Conservation (phyloP, 306 rosid genomes). For the Aeschynomene evenia region DNA sequence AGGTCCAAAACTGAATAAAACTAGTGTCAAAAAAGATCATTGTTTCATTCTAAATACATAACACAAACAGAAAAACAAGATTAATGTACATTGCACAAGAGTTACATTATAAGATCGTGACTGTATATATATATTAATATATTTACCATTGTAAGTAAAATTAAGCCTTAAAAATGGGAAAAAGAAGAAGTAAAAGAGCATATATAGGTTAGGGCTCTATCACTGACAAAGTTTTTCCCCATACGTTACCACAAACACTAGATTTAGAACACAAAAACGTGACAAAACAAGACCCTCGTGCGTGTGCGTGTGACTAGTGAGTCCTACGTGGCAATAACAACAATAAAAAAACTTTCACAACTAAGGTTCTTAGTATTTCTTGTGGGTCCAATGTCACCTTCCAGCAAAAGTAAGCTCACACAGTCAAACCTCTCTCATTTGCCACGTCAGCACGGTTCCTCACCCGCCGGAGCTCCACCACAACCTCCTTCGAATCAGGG, state of each 20-base stretch:
- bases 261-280: not conserved
- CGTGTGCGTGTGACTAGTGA: slow-evolving; percentile 20
- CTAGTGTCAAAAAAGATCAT: not conserved
- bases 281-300: slow-evolving; percentile 33
- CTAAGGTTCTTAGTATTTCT: not conserved
- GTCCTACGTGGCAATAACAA: not conserved
- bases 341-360: not conserved
- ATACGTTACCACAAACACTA: not conserved
- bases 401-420: slow-evolving; percentile 23
- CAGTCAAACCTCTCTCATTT: slow-evolving; percentile 47
- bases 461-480: slow-evolving; percentile 66
- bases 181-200: not conserved
- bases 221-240: slow-evolving; percentile 30
- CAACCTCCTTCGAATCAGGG: slow-evolving; percentile 81
- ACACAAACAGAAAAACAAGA: not conserved
- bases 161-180: not conserved
- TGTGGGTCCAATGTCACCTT: slow-evolving; percentile 20
- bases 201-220: no score
- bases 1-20: not conserved
- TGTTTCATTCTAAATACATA: not conserved
- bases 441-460: slow-evolving; percentile 45
- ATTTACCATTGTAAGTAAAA: not conserved
- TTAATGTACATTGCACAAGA: not conserved
- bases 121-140: no score
- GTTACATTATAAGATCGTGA: slow-evolving; percentile 7